Evolutionary conservation across 2,329 filamentous ascomycete genomes (phyloP).

Genomic region (Periglandula ipomoeae): DNA sequence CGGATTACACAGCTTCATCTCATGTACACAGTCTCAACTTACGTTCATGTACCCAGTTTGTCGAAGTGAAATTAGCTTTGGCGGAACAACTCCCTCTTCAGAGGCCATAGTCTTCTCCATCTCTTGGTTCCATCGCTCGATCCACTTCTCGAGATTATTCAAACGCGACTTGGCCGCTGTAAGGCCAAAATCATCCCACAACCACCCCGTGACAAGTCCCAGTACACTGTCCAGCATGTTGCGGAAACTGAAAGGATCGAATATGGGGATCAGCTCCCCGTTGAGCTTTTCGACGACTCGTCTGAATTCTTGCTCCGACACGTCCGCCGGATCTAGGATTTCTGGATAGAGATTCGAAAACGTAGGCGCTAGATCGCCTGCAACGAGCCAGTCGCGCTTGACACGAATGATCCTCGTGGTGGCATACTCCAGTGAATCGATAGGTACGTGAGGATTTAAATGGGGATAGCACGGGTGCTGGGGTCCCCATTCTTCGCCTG

Average conservation of each 20-base stretch:
- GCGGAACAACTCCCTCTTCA: slow-evolving; percentile 43
- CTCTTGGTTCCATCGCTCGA: slow-evolving; percentile 78
- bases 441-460: slow-evolving; percentile 79
- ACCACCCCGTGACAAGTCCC: slow-evolving; percentile 78
- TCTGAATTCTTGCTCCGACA: slow-evolving; percentile 82
- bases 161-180: slow-evolving; percentile 67
- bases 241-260: slow-evolving; percentile 65
- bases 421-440: slow-evolving; percentile 63
- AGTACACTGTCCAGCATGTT: slow-evolving; percentile 74
- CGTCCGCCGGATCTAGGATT: slow-evolving; percentile 74
- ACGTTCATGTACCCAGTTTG: slow-evolving; percentile 83
- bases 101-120: slow-evolving; percentile 47
- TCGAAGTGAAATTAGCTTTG: slow-evolving; percentile 69
- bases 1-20: no score
- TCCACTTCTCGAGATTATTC: slow-evolving; percentile 63
- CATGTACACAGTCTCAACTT: slow-evolving; percentile 21
- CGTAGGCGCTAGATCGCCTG: slow-evolving; percentile 82
- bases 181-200: slow-evolving; percentile 86
- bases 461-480: slow-evolving; percentile 93
- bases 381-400: slow-evolving; percentile 80
- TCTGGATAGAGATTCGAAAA: slow-evolving; percentile 96
- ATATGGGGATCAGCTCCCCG: slow-evolving; percentile 62
- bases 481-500: slow-evolving; percentile 81
- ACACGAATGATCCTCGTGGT: slow-evolving; percentile 87
- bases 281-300: slow-evolving; percentile 76